Evolutionary conservation across 1,284 basidiomycete genomes (phyloP).

Genomic region (Mycocalia duriaeana): DNA sequence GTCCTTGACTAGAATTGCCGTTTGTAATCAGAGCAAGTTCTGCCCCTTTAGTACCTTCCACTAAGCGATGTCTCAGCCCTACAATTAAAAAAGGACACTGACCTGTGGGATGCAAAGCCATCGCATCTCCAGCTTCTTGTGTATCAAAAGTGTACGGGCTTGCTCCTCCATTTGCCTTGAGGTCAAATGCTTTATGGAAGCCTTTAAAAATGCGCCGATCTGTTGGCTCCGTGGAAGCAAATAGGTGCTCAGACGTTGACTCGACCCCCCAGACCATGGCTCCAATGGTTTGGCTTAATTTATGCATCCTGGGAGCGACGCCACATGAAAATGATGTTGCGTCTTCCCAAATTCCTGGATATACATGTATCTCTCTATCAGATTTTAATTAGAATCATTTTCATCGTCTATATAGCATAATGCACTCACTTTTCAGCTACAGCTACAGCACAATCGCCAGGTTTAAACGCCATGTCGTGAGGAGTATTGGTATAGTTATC

Average conservation of each 20-base stretch:
- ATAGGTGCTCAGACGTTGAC: conserved; percentile 36
- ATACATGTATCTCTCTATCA: neutral
- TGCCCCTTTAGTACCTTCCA: too few species aligned
- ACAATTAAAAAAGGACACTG: too few species aligned
- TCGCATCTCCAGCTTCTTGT: conserved; percentile 48
- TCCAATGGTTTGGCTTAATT: conserved; percentile 33
- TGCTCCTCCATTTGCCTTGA: conserved; percentile 16
- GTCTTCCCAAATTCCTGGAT: neutral
- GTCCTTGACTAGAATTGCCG: conserved; percentile 16
- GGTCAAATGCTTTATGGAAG: conserved; percentile 49
- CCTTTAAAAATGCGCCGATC: conserved; percentile 28
- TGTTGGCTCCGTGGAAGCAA: conserved; percentile 55
- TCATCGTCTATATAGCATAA: neutral
- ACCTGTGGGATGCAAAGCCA: conserved; percentile 45
- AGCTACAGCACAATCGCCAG: neutral
- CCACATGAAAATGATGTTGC: neutral
- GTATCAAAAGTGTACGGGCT: conserved; percentile 42
- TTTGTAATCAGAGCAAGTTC: conserved; percentile 45
- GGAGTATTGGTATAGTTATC: neutral
- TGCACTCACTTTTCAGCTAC: neutral
- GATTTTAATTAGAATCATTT: neutral
- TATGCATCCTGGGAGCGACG: conserved; percentile 1
- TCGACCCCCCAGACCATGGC: conserved; percentile 51
- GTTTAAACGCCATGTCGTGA: conserved; percentile 9
- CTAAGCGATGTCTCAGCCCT: too few species aligned